Evolutionary conservation across 2,329 filamentous ascomycete genomes (phyloP), one percentile per base, ranked within the genome.

Genomic region (Sporothrix dimorphospora): DNA sequence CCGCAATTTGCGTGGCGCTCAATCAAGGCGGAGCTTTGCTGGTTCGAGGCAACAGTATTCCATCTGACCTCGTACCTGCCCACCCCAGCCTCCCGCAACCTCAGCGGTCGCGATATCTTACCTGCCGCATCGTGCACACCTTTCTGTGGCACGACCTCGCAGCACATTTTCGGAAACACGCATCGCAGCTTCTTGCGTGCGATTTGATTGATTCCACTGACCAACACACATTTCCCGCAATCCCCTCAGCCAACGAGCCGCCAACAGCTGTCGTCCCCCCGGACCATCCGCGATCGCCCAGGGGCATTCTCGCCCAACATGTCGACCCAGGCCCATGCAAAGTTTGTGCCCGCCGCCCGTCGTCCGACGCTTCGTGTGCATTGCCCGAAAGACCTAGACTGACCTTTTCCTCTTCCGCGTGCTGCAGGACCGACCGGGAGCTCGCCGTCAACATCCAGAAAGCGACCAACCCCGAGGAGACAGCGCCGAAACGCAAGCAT

Each of bases 401-500:
- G 12, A 38, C 21, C 12, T n/a, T 34, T 27, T 38, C 6, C 11
- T 66, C n/a, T 24, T n/a, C 42, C 19, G 47, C 47, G 16, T 61
- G 19, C 11, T 21, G 1, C 78, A 92, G 90, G 79, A 90, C 89
- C 79, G 90, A 92, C 79, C 86, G 87, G 77, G 90, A 92, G 80
- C 86, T 92, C 76, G 86, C 88, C 73, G 88, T 92, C 81, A 90
- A 90, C 81, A 92, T 92, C 77, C 86, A 87, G 79, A 92, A 92
- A 79, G 90, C 90, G 21, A 92, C 90, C 69, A 91, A 85, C 78
- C 85, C 85, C 77, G 90, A 92, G 76, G 90, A 92, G 80, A 88
- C 89, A 1, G 89, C 89, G 7, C 89, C 89, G 49, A 91, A 91
- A 81, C 87, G 89, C 78, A 99, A 99, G 84, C 96, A 99, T 92